A percentile compares a stretch with the other conserved stretches of the same genome.
These are phyloP conservation scores for Metschnikowia baotianmanensis DNA, from an alignment of 805 yeast species.

Conservation along the genomic window DNA sequence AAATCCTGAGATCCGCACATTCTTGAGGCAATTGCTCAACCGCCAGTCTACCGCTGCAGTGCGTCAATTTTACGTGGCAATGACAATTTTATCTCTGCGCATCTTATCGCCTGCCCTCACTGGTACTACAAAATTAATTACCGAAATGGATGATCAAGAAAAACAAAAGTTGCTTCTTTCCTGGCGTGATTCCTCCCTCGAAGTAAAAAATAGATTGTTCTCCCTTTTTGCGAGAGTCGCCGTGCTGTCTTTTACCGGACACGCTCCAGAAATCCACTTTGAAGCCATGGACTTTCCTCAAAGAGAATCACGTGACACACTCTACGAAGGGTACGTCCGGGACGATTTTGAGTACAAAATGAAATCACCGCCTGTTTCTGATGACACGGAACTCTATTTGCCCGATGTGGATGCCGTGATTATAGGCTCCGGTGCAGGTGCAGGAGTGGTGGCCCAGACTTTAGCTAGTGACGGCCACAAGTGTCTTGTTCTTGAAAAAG, in stretches of 20 bases:
- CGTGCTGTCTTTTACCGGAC: constrained; percentile 23
- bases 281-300: constrained; percentile 41
- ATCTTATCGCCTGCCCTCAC: constrained; percentile 31
- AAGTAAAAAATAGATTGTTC: constrained; percentile 34
- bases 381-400: constrained; percentile 30
- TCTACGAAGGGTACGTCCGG: constrained; percentile 24
- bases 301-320: constrained; percentile 26
- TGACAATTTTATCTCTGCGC: constrained; percentile 29
- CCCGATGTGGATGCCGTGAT: constrained; percentile 45
- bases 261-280: constrained; percentile 33
- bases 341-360: constrained; percentile 30
- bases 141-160: constrained; percentile 37
- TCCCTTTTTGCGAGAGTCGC: constrained; percentile 27
- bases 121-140: constrained; percentile 31
- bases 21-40: constrained; percentile 13
- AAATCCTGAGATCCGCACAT: constrained; percentile 26
- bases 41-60: constrained; percentile 20
- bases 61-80: constrained; percentile 24
- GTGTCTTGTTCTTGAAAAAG: constrained; percentile 51
- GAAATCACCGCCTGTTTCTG: constrained; percentile 29
- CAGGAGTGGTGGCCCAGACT: constrained; percentile 51
- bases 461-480: constrained; percentile 42
- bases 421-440: constrained; percentile 54
- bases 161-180: constrained; percentile 29
- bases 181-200: constrained; percentile 44